These are phyloP conservation scores for Anisodus acutangulus DNA, from an alignment of 257 asterid genomes.

Conservation along the genomic window DNA sequence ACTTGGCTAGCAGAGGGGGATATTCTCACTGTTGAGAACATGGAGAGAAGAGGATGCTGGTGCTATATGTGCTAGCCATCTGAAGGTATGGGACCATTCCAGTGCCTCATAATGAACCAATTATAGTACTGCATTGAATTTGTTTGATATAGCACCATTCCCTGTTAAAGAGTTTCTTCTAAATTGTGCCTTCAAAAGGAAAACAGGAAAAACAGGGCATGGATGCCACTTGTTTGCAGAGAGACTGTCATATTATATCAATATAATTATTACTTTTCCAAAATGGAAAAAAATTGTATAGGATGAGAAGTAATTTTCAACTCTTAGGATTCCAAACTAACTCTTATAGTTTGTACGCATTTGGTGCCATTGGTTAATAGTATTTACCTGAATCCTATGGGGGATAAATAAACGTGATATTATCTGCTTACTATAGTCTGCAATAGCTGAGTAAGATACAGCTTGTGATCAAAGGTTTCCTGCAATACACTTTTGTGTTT, in stretches of 20 bases:
- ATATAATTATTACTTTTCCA: no score
- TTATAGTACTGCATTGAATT: constrained; percentile 8
- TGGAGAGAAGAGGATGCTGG: neutral
- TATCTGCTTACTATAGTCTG: neutral
- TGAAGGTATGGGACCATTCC: constrained; percentile 1
- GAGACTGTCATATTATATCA: no score
- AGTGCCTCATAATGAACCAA: neutral
- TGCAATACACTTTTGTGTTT: neutral
- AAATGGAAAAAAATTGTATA: no score
- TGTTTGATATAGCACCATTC: neutral
- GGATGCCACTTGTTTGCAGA: neutral
- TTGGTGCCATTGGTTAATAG: neutral
- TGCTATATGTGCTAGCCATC: neutral
- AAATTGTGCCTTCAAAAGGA: neutral
- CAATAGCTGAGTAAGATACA: neutral
- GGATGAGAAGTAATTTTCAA: no score
- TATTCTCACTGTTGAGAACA: neutral
- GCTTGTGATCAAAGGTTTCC: neutral
- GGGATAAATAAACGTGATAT: neutral
- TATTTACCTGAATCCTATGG: neutral
- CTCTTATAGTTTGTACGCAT: no score
- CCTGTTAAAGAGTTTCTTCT: neutral
- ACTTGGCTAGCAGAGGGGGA: neutral
- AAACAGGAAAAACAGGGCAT: neutral
- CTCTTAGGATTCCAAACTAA: no score